These are phyloP conservation scores for Globisporangium polare DNA, from an alignment of 352 stramenopile genomes.

Conservation along the genomic window DNA sequence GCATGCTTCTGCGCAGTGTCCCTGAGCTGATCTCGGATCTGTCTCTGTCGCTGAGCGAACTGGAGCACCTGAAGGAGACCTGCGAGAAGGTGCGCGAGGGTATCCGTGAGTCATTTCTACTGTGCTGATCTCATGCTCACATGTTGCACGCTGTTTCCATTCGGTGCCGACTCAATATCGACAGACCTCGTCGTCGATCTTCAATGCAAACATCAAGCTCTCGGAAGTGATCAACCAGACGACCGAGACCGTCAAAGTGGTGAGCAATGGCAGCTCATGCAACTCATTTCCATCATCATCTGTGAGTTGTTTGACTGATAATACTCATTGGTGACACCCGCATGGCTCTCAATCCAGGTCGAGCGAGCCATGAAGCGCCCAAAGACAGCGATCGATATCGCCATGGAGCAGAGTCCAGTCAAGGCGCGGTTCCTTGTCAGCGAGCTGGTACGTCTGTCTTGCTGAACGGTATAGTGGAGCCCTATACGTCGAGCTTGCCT, in stretches of 20 bases:
- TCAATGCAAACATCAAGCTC: slow-evolving; percentile 44
- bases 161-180: background rate
- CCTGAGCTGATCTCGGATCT: slow-evolving; percentile 23
- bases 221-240: slow-evolving; percentile 55
- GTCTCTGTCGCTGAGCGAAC: slow-evolving; percentile 35
- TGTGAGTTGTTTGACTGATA: background rate
- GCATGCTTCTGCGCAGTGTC: slow-evolving; percentile 16
- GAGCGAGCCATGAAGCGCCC: slow-evolving; percentile 73
- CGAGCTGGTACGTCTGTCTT: slow-evolving; percentile 26
- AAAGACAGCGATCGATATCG: slow-evolving; percentile 64
- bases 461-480: background rate
- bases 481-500: background rate
- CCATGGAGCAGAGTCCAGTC: slow-evolving; percentile 68
- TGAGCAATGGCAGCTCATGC: slow-evolving; percentile 17
- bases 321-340: background rate
- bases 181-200: slow-evolving; percentile 59
- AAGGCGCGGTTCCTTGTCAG: slow-evolving; percentile 43
- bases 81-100: slow-evolving; percentile 42
- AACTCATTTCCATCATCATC: background rate
- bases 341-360: slow-evolving; percentile 28
- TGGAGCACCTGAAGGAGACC: slow-evolving; percentile 43
- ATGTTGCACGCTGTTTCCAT: background rate
- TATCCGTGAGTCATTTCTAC: too few species aligned
- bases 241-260: slow-evolving; percentile 64
- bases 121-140: background rate